A percentile compares a stretch with the other conserved stretches of the same genome.
phyloP scores from a whole-genome alignment of 495 filamentous ascomycete genomes.

The Amphirosellinia nigrospora region DNA sequence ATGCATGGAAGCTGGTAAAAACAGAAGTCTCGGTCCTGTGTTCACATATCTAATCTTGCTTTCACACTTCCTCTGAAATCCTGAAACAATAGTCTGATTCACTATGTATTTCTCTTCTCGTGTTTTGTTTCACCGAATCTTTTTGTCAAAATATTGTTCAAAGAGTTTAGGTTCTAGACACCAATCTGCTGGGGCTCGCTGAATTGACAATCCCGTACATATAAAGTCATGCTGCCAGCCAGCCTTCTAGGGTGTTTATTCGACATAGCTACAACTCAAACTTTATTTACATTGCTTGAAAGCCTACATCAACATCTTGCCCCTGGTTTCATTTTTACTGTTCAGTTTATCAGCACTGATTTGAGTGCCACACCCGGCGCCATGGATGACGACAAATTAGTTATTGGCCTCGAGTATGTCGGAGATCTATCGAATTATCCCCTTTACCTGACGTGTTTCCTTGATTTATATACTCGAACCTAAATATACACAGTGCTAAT shows the following conservation, averaged over 20 bases:
- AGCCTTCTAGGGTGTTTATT: not conserved
- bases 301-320: not conserved
- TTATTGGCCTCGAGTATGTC: constrained; percentile 4
- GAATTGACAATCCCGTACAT: not conserved
- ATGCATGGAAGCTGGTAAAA: not conserved
- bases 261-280: not conserved
- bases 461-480: not conserved
- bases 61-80: not conserved
- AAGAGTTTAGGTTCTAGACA: not conserved
- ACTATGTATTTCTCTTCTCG: not conserved
- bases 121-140: not conserved
- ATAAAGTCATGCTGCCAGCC: not conserved
- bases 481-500: not conserved
- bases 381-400: not conserved
- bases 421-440: not conserved
- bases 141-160: not conserved
- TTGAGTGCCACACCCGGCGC: not conserved
- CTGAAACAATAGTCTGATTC: not conserved
- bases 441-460: not conserved
- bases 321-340: not conserved
- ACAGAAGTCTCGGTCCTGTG: not conserved
- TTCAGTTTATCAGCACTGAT: not conserved
- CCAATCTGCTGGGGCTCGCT: not conserved
- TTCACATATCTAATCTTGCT: not conserved
- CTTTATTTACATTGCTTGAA: not conserved